Conservation (phyloP, 495 filamentous ascomycete species). For the Podospora comata region DNA sequence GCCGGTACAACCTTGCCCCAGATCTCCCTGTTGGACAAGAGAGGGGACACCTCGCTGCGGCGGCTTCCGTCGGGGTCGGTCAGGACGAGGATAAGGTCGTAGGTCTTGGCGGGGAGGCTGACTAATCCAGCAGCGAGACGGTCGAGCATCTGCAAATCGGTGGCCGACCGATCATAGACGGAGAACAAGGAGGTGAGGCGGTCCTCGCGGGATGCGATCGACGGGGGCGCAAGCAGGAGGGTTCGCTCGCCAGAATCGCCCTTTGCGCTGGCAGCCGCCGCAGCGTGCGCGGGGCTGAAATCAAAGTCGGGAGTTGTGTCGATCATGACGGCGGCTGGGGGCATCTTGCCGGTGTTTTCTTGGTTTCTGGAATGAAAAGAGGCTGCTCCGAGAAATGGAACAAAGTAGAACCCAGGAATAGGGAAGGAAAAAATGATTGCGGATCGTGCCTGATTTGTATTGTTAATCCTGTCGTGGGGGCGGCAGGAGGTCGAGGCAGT, state of each 20-base stretch:
- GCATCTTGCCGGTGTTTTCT: slow-evolving; percentile 20
- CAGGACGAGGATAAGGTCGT: slow-evolving; percentile 83
- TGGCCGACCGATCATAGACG: slow-evolving; percentile 64
- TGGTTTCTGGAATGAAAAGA: background rate
- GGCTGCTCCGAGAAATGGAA: background rate
- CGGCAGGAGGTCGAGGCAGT: background rate
- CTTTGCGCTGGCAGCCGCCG: background rate
- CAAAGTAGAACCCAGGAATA: background rate
- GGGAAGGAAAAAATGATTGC: background rate
- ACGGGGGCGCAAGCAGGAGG: slow-evolving; percentile 54
- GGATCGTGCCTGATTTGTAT: background rate
- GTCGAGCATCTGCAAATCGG: slow-evolving; percentile 98
- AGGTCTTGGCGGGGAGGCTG: slow-evolving; percentile 68
- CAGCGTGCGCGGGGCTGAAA: slow-evolving; percentile 18
- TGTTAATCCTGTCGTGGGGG: background rate
- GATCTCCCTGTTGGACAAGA: slow-evolving; percentile 63
- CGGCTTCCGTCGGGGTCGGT: slow-evolving; percentile 65
- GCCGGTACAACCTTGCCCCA: slow-evolving; percentile 63
- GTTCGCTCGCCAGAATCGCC: slow-evolving; percentile 34
- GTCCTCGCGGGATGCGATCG: slow-evolving; percentile 49
- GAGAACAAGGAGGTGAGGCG: slow-evolving; percentile 44
- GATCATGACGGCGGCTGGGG: slow-evolving; percentile 23
- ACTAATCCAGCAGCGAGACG: slow-evolving; percentile 82
- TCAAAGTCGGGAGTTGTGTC: slow-evolving; percentile 32
- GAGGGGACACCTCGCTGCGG: slow-evolving; percentile 53